Base-by-base conservation (phyloP, 1,284 basidiomycete species). In the Ustilago trichophora region DNA sequence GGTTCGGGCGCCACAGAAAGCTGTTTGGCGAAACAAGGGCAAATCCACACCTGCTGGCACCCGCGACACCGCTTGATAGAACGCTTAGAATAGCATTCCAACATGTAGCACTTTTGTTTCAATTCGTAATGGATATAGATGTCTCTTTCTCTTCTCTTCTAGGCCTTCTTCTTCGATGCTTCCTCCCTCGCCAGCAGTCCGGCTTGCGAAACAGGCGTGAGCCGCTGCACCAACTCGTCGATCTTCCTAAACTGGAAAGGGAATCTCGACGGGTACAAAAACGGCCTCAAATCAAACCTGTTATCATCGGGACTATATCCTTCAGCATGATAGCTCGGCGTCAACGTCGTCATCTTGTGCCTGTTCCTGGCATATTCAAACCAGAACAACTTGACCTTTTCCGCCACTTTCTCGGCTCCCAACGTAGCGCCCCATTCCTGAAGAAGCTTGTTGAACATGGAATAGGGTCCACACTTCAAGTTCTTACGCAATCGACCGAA, bases 341-440 rank as follows among this genome's bases (percentile, higher is more conserved):
- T 98, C 63, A 99, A 81, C 0, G 94, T 98, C 9, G 96, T 98
- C 95, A 98, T 98, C 87, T 98, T 98, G 83, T 98, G 95, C 48
- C 96, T 84, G 82, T 98, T 99, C 56, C 94, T 86, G 0, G 95
- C 95, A 75, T 99, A 89, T 81, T 95, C 92, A 77, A 94, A 96
- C 86, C 93, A 98, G 85, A 98, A 98, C 53, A 89, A 84, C 82
- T 98, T 98, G 74, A 98, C 95, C 84, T 98, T 98, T 68, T 92
- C 90, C 7, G 95, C 95, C 52, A 98, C 92, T 91, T 95, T 55
- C 4, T 54, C 51, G 7, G 70, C 59, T 13, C 52, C 52, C 42
- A 77, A 37, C 0, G 18, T 35, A 1, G 79, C 77, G 4, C 92
- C 92, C 95, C 95, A 98, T 80, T 96, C 90, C 67, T 92, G 89